Evolutionary conservation across 768 basidiomycete genomes (phyloP).

Genomic region (Russula emetica): DNA sequence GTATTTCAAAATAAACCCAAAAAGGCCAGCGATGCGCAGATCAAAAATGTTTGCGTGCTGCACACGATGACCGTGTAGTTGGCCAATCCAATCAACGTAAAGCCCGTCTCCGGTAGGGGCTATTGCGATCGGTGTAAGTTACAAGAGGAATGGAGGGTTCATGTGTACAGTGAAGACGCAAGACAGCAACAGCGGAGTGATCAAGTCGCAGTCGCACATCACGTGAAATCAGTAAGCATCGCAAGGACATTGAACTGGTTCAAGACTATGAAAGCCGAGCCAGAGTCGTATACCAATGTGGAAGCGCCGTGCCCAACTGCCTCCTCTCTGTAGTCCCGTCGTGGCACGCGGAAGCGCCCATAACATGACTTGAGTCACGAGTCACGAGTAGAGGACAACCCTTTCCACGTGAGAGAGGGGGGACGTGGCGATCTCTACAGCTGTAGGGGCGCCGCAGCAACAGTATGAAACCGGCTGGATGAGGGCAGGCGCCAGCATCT

Average conservation of each 20-base stretch:
- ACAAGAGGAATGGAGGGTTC: not conserved
- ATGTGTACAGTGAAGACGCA: not conserved
- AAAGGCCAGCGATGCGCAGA: not conserved
- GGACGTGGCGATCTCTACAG: conserved; percentile 8
- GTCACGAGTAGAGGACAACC: not conserved
- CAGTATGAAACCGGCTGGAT: conserved; percentile 5
- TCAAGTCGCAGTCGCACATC: not conserved
- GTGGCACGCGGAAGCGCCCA: conserved; percentile 1
- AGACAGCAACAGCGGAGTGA: not conserved
- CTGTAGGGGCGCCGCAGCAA: conserved; percentile 2
- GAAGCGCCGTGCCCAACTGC: not conserved
- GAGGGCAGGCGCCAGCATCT: conserved; percentile 14
- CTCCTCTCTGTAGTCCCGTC: not conserved
- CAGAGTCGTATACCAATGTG: not conserved
- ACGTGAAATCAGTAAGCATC: not conserved
- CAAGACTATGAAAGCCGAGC: not conserved
- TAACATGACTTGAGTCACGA: not conserved
- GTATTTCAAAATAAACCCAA: not conserved
- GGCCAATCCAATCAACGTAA: not conserved
- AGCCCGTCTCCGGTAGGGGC: not conserved
- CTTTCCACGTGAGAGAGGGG: conserved; percentile 7
- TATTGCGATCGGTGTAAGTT: not conserved
- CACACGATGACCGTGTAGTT: not conserved
- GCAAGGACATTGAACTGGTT: not conserved
- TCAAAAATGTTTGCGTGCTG: not conserved